These are phyloP conservation scores for Tetrapisispora pingtungensis DNA, from an alignment of 805 yeast genomes.

Conservation along the genomic window DNA sequence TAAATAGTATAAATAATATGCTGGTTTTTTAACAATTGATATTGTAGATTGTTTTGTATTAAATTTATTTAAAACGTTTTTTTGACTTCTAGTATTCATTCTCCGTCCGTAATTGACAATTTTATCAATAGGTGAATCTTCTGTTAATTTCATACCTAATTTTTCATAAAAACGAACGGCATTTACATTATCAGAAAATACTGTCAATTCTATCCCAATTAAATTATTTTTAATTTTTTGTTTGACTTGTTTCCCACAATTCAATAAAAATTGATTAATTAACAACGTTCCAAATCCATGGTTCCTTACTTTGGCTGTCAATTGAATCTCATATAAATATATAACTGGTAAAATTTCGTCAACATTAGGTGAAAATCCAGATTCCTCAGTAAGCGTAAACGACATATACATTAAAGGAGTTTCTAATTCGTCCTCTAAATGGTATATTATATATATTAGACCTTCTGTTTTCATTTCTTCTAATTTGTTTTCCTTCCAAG, in stretches of 20 bases:
- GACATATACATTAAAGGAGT: constrained; percentile 15
- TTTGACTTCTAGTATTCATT: constrained; percentile 2
- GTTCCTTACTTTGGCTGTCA: constrained; percentile 10
- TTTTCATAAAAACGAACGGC: constrained; percentile 19
- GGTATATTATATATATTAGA: constrained; percentile 21
- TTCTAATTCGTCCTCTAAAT: constrained; percentile 3
- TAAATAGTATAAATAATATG: constrained; percentile 6
- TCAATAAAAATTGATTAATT: constrained; percentile 2
- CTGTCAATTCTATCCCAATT: constrained; percentile 21
- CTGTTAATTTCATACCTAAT: constrained; percentile 14
- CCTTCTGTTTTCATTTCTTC: constrained; percentile 22
- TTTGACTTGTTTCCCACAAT: not conserved
- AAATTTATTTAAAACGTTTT: not conserved
- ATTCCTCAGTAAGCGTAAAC: constrained; percentile 22
- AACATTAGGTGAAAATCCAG: constrained; percentile 6
- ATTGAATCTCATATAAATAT: constrained; percentile 27
- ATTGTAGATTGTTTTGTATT: not conserved
- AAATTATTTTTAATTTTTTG: constrained; percentile 1
- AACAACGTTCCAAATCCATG: constrained; percentile 16
- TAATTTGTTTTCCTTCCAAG: constrained; percentile 22
- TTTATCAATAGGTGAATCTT: constrained; percentile 17
- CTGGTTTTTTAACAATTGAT: constrained; percentile 4
- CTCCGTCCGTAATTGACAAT: constrained; percentile 2
- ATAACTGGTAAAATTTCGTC: constrained; percentile 9
- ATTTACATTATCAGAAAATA: constrained; percentile 18